phyloP scores from a whole-genome alignment of 257 asterid genomes.

The Gentiana dahurica region DNA sequence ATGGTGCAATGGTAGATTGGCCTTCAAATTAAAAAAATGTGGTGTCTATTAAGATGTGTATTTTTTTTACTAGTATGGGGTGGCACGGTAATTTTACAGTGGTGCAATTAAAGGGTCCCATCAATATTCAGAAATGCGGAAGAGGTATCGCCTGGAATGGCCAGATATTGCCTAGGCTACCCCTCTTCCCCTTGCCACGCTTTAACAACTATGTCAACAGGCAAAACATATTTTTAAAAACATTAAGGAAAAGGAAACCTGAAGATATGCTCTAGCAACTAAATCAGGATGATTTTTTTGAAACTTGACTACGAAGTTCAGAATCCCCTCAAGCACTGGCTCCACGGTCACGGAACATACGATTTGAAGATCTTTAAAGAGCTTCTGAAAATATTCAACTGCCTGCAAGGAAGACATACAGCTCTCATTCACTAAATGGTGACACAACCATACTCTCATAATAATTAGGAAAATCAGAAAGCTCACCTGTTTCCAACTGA shows the following conservation, averaged over 20 bases:
- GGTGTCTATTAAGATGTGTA: no score
- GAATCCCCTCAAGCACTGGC: slow-evolving; percentile 56
- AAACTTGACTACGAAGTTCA: slow-evolving; percentile 71
- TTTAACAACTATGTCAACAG: no score
- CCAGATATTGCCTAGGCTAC: no score
- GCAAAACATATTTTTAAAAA: no score
- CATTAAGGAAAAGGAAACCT: slow-evolving; percentile 35
- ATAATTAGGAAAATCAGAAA: slow-evolving; percentile 6
- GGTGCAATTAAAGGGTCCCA: no score
- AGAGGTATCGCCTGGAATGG: no score
- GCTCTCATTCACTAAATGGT: background rate
- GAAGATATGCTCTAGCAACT: slow-evolving; percentile 84
- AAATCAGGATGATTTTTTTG: slow-evolving; percentile 86
- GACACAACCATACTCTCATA: background rate
- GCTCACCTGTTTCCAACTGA: slow-evolving; percentile 84
- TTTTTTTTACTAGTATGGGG: no score
- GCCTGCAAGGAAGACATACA: slow-evolving; percentile 49
- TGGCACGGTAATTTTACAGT: no score
- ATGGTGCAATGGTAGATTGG: no score
- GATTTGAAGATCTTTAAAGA: slow-evolving; percentile 78
- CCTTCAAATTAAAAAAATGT: no score
- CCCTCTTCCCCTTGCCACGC: no score
- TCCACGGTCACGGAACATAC: slow-evolving; percentile 69
- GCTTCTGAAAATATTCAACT: slow-evolving; percentile 82
- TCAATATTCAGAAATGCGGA: no score